Conservation (phyloP, 805 yeast genomes). For the Wickerhamiella galacta region DNA sequence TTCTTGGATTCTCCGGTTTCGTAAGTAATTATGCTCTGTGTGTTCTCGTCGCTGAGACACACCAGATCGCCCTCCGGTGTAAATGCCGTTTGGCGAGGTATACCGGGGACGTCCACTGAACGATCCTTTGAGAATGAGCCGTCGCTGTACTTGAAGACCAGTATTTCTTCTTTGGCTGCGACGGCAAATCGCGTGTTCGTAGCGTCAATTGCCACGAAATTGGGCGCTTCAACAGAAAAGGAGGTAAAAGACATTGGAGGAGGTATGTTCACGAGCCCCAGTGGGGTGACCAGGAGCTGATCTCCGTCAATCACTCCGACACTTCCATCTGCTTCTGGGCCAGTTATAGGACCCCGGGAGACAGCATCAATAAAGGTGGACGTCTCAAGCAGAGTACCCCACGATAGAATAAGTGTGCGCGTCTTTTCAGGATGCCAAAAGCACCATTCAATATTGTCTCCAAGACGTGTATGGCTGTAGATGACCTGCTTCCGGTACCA, state of each 20-base stretch:
- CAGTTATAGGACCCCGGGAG: constrained; percentile 48
- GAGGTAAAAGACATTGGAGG: constrained; percentile 80
- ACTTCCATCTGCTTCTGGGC: constrained; percentile 64
- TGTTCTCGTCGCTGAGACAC: neutral
- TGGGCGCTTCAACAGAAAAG: constrained; percentile 36
- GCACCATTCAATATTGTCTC: constrained; percentile 7
- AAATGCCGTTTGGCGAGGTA: constrained; percentile 3
- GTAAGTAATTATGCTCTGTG: neutral
- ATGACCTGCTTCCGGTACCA: constrained; percentile 89
- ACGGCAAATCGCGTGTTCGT: constrained; percentile 17
- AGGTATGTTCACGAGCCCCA: constrained; percentile 74
- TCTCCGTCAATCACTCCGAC: constrained; percentile 67
- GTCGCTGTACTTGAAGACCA: too few relatives aligned
- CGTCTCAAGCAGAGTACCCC: constrained; percentile 6
- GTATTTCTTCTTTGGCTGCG: too few relatives aligned
- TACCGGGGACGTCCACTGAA: too few relatives aligned
- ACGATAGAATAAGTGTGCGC: constrained; percentile 40
- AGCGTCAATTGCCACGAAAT: constrained; percentile 51
- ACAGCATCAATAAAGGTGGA: constrained; percentile 39
- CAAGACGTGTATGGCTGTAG: neutral
- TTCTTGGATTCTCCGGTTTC: neutral
- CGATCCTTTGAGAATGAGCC: too few relatives aligned
- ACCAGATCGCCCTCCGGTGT: neutral
- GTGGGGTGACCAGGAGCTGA: constrained; percentile 58
- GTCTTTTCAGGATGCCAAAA: constrained; percentile 87